A percentile compares a stretch with the other conserved stretches of the same genome.
Evolutionary conservation across 2,329 filamentous ascomycete genomes (phyloP).

Genomic region (Reticulascus tulasneorum): DNA sequence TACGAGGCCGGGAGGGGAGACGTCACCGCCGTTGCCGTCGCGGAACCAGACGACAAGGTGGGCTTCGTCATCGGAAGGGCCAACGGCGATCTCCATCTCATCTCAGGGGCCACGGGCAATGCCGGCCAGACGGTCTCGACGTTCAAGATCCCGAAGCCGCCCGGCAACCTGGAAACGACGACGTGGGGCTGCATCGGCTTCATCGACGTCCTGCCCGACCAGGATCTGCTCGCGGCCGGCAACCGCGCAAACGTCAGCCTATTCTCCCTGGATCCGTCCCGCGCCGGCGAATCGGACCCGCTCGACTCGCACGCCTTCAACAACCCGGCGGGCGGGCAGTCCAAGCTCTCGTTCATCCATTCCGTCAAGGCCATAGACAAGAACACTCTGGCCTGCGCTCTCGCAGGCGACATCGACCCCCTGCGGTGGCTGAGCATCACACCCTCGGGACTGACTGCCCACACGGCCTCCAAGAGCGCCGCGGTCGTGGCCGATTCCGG

Average conservation of each 20-base stretch:
- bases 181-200: conserved; percentile 20
- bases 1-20: conserved; percentile 45
- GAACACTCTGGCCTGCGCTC: conserved; percentile 40
- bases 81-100: conserved; percentile 43
- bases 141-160: conserved; percentile 20
- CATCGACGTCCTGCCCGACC: conserved; percentile 9
- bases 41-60: conserved; percentile 28
- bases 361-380: conserved; percentile 42
- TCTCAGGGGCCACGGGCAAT: conserved; percentile 32
- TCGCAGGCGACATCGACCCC: conserved; percentile 36
- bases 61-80: conserved; percentile 44
- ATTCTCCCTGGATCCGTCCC: conserved; percentile 10
- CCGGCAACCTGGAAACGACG: conserved; percentile 22
- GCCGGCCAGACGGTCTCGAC: conserved; percentile 22
- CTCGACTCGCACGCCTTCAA: conserved; percentile 9
- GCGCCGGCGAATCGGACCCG: not conserved
- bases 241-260: conserved; percentile 13
- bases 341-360: conserved; percentile 19
- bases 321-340: conserved; percentile 17
- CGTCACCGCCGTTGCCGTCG: conserved; percentile 41
- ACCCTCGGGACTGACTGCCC: conserved; percentile 38
- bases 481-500: conserved; percentile 20
- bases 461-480: conserved; percentile 28
- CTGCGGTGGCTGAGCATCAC: conserved; percentile 43
- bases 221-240: conserved; percentile 10